phyloP scores from a whole-genome alignment of 257 asterid species.

The Solanum boliviense region DNA sequence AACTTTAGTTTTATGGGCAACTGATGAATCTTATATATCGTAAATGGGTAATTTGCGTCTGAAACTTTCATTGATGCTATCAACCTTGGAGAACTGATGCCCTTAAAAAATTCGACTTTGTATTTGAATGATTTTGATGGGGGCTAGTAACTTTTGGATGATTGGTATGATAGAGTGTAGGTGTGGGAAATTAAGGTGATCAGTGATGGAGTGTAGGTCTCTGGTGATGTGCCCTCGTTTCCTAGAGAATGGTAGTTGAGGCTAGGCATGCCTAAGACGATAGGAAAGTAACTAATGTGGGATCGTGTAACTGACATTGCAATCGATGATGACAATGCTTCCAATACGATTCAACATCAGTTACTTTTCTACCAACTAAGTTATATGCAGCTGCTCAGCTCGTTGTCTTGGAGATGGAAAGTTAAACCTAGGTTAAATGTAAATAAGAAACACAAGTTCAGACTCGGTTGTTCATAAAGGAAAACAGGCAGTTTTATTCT shows the following conservation, averaged over 20 bases:
- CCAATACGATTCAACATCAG: neutral
- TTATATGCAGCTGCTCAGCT: no score
- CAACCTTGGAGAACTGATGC: slow-evolving; percentile 48
- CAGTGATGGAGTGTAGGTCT: no score
- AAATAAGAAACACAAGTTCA: no score
- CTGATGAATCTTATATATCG: slow-evolving; percentile 21
- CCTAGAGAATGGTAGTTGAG: no score
- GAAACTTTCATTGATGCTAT: slow-evolving; percentile 26
- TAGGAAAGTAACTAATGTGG: neutral
- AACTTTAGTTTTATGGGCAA: neutral
- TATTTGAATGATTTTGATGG: neutral
- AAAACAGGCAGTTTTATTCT: no score
- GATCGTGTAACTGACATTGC: neutral
- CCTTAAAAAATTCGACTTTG: neutral
- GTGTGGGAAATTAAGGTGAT: no score
- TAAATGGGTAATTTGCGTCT: slow-evolving; percentile 41
- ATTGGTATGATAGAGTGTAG: no score
- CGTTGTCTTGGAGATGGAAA: no score
- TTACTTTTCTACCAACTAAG: neutral
- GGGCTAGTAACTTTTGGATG: neutral
- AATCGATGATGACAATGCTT: neutral
- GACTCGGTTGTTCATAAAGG: no score
- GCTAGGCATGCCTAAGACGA: neutral
- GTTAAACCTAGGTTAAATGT: no score
- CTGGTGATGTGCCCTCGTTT: no score